A percentile compares a stretch with the other conserved stretches of the same genome.
phyloP scores from a whole-genome alignment of 2,329 filamentous ascomycete genomes.

The Falciphora oryzae region DNA sequence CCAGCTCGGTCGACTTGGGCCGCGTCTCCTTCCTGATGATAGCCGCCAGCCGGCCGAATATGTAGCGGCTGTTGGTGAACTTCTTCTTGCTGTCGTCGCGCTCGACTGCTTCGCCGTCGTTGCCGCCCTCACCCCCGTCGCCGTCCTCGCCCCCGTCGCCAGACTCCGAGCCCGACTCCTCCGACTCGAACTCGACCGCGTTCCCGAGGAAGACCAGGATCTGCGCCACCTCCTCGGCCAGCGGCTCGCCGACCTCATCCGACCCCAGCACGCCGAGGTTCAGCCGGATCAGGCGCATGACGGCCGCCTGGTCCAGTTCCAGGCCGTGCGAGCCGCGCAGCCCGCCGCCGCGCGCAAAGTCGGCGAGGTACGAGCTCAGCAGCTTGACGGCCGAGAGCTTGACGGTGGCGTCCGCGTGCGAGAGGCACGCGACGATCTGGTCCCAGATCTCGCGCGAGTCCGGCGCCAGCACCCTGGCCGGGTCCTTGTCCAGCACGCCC shows the following conservation, averaged over 20 bases:
- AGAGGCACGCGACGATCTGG: constrained; percentile 60
- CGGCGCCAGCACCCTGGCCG: constrained; percentile 55
- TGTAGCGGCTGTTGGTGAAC: constrained; percentile 37
- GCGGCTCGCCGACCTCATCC: constrained; percentile 59
- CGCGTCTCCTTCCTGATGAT: constrained; percentile 72
- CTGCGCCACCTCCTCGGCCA: constrained; percentile 74
- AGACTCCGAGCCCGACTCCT: constrained; percentile 37
- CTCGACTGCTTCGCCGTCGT: constrained; percentile 24
- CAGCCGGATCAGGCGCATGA: constrained; percentile 52
- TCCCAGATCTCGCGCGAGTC: constrained; percentile 64
- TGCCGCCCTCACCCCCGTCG: constrained; percentile 33
- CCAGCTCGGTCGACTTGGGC: constrained; percentile 56
- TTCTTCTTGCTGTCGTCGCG: constrained; percentile 25
- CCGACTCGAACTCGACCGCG: constrained; percentile 36
- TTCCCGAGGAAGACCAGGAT: constrained; percentile 76
- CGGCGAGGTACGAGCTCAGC: constrained; percentile 69
- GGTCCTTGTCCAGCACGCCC: constrained; percentile 61
- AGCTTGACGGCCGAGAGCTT: constrained; percentile 73
- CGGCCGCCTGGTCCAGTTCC: constrained; percentile 55
- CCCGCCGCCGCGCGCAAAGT: constrained; percentile 64
- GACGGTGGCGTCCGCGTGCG: constrained; percentile 66
- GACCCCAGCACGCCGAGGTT: constrained; percentile 52
- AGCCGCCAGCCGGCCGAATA: constrained; percentile 72
- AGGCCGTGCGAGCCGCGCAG: constrained; percentile 68
- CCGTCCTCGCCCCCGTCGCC: constrained; percentile 37